Base-by-base conservation (phyloP, 2,329 filamentous ascomycete species). In the Paecilomyces sp. region DNA sequence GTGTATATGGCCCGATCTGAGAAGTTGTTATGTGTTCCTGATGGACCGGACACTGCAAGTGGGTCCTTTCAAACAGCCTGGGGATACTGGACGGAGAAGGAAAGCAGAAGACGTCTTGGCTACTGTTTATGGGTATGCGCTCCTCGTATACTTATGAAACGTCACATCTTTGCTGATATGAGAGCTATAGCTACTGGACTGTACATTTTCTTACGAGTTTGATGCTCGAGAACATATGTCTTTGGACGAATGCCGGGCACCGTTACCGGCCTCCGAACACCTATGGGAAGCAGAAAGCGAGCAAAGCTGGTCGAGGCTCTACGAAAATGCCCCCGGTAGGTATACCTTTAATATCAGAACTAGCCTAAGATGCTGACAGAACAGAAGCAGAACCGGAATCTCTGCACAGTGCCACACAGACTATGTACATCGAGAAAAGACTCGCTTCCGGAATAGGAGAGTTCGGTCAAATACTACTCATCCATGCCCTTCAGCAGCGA, bases 401-500 rank as follows among this genome's bases (percentile, higher is more conserved):
- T 18, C 71, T 81, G 3, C 71, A 73, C 36, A 68, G 74, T 53
- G 77, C 79, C 1, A 68, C 81, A 12, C 74, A 81, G 56, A 72
- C 73, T 3, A 63, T 82, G 2, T 83, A 82, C 63, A 74, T 81
- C 24, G 79, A 81, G 62, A 83, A 83, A 64, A 71, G 68, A 36
- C 66, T 82, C 6, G 70, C 77, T 9, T 65, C 72, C 0, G 72
- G 71, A 15, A 75, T 78, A 34, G 79, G 80, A 18, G 80, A 83
- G 51, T 80, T 83, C 60, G 77, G 78, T 34, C 75, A 80, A 11
- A 73, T 79, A 25, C 67, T 83, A 8, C 71, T 81, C 18, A 75
- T 83, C 25, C 80, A 82, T 64, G 80, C 79, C 4, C 71, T 83
- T 8, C 82, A 80, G 58, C 77, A 76, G 28, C 73, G 79, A 47